A percentile compares a stretch with the other conserved stretches of the same genome.
Evolutionary conservation across 73 alveolate genomes (phyloP).

Genomic region (Blepharisma japonicum): DNA sequence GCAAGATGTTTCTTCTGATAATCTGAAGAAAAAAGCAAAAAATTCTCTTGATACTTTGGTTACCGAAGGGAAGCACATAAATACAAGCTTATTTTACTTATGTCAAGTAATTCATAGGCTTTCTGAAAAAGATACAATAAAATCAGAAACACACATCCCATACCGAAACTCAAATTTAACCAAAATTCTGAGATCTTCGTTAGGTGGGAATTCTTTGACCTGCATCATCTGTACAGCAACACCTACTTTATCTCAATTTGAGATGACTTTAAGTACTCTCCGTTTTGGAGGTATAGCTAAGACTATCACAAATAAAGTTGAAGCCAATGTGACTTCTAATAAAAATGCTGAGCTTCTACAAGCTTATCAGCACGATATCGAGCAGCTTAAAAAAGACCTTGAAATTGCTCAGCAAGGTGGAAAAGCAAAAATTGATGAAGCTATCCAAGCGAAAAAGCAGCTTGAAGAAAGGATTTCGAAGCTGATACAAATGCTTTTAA

Average conservation of each 20-base stretch:
- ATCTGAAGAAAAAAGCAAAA: not conserved
- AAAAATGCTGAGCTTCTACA: conserved; percentile 32
- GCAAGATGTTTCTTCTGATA: not conserved
- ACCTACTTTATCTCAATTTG: conserved; percentile 21
- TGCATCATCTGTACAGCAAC: conserved; percentile 65
- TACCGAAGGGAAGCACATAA: conserved; percentile 83
- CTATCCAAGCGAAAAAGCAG: not conserved
- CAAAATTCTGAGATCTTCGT: conserved; percentile 88
- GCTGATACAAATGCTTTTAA: not conserved
- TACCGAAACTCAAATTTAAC: conserved; percentile 94
- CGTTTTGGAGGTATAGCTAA: conserved; percentile 95
- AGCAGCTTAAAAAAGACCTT: conserved; percentile 35
- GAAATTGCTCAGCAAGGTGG: conserved; percentile 88
- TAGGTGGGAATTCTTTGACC: conserved; percentile 97
- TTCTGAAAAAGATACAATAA: conserved; percentile 42
- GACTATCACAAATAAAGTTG: conserved; percentile 86
- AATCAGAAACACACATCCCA: conserved; percentile 73
- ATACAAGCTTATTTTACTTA: conserved; percentile 73
- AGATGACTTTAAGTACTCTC: conserved; percentile 62
- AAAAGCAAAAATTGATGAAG: not conserved
- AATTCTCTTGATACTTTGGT: conserved; percentile 34
- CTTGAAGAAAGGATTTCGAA: conserved; percentile 16
- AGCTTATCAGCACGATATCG: conserved; percentile 16
- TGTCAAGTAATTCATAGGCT: conserved; percentile 73
- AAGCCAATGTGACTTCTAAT: conserved; percentile 49